Evolutionary conservation across 2,329 filamentous ascomycete species (phyloP).

Genomic region (Alternaria conjuncta): DNA sequence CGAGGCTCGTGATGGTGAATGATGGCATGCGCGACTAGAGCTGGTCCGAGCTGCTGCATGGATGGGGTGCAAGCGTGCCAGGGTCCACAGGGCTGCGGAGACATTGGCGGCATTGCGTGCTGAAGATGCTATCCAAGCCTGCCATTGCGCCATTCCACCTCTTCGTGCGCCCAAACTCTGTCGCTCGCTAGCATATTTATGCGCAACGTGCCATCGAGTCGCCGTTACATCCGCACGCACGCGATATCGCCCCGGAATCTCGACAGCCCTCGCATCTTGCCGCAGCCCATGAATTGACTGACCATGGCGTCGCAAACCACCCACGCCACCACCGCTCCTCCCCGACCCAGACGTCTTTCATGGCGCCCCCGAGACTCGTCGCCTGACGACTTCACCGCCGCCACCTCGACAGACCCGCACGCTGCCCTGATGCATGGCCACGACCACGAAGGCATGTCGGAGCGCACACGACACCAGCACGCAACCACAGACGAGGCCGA

Average conservation of each 20-base stretch:
- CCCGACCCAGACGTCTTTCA: conserved; percentile 36
- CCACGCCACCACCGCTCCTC: conserved; percentile 18
- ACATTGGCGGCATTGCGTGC: conserved; percentile 16
- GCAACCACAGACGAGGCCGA: conserved; percentile 31
- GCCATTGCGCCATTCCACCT: conserved; percentile 19
- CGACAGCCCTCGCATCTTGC: conserved; percentile 23
- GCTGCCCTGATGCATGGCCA: conserved; percentile 45
- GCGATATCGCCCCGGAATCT: conserved; percentile 25
- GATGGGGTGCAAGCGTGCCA: not conserved
- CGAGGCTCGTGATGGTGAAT: not conserved
- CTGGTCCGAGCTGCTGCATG: not conserved
- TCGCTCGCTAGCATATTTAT: conserved; percentile 5
- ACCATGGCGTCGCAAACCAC: conserved; percentile 38
- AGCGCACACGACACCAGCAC: conserved; percentile 39
- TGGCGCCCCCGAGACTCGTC: conserved; percentile 34
- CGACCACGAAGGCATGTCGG: conserved; percentile 43
- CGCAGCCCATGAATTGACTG: conserved; percentile 21
- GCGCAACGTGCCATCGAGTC: conserved; percentile 5
- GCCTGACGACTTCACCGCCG: conserved; percentile 14
- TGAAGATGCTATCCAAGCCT: conserved; percentile 17
- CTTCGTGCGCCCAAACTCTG: not conserved
- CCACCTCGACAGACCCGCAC: conserved; percentile 36
- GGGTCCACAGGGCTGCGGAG: not conserved
- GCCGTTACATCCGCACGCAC: conserved; percentile 16
- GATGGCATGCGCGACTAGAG: not conserved